phyloP scores from a whole-genome alignment of 306 rosid species.

The Trifolium fragiferum region DNA sequence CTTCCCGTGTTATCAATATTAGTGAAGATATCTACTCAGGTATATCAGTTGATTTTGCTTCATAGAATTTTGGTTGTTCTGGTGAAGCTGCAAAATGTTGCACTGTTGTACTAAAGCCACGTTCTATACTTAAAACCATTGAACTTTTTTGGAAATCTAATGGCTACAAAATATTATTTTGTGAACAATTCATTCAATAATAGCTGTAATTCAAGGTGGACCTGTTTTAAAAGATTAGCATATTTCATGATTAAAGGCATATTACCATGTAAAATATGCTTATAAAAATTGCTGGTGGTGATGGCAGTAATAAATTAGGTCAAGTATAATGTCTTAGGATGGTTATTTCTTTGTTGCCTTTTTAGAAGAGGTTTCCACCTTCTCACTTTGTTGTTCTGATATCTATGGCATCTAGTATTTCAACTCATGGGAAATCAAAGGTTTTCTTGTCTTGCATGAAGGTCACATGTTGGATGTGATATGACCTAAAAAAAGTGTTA shows the following conservation, averaged over 20 bases:
- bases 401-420: constrained; percentile 7
- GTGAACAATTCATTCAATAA: constrained; percentile 6
- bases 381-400: not conserved
- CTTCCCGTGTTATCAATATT: constrained; percentile 89
- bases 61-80: not conserved
- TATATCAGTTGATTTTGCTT: constrained; percentile 37
- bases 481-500: not conserved
- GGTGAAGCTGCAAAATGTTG: not conserved
- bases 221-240: not conserved
- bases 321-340: not conserved
- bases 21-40: constrained; percentile 96
- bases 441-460: not conserved
- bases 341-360: not conserved
- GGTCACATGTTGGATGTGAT: not conserved
- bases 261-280: not conserved
- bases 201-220: not conserved
- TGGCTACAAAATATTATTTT: not conserved
- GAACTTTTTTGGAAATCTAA: not conserved
- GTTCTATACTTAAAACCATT: not conserved
- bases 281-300: constrained; percentile 9
- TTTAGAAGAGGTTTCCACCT: not conserved
- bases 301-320: constrained; percentile 13
- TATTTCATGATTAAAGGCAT: constrained; percentile 16
- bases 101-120: not conserved
- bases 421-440: not conserved